These are phyloP conservation scores for Acacia crassicarpa DNA, from an alignment of 306 rosid genomes.

Conservation along the genomic window DNA sequence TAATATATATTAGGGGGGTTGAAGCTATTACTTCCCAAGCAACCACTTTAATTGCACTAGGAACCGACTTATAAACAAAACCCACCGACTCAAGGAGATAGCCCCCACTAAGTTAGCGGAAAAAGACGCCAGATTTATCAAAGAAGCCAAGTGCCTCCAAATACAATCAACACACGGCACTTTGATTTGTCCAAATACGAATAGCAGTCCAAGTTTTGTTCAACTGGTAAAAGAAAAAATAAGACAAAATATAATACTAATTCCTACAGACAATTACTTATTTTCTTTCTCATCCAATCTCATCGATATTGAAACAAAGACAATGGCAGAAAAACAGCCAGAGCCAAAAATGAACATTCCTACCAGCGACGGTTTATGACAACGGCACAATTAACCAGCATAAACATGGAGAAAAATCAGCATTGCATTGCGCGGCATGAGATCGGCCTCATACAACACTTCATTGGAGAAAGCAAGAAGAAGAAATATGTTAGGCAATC, in stretches of 20 bases:
- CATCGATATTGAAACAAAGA: neutral
- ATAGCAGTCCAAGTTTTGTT: conserved; percentile 28
- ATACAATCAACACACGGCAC: conserved; percentile 52
- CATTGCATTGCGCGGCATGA: neutral
- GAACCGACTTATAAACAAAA: conserved; percentile 31
- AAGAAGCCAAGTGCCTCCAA: conserved; percentile 25
- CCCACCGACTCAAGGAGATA: conserved; percentile 42
- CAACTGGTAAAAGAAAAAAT: conserved; percentile 10
- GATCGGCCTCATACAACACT: neutral
- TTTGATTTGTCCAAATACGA: neutral
- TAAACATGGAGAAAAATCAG: neutral
- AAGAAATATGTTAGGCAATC: neutral
- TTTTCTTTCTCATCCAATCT: conserved; percentile 18
- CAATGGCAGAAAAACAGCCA: neutral
- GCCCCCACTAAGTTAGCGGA: conserved; percentile 2
- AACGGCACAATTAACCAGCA: neutral
- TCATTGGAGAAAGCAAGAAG: neutral
- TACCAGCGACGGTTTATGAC: neutral
- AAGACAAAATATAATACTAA: neutral
- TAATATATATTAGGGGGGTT: conserved; percentile 1
- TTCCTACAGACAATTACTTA: conserved; percentile 2
- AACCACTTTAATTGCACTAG: conserved; percentile 18
- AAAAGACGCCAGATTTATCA: conserved; percentile 29
- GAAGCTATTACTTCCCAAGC: conserved; percentile 19
- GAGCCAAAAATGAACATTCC: neutral